Conservation (phyloP, 2,329 filamentous ascomycete genomes). For the Triangularia verruculosa region DNA sequence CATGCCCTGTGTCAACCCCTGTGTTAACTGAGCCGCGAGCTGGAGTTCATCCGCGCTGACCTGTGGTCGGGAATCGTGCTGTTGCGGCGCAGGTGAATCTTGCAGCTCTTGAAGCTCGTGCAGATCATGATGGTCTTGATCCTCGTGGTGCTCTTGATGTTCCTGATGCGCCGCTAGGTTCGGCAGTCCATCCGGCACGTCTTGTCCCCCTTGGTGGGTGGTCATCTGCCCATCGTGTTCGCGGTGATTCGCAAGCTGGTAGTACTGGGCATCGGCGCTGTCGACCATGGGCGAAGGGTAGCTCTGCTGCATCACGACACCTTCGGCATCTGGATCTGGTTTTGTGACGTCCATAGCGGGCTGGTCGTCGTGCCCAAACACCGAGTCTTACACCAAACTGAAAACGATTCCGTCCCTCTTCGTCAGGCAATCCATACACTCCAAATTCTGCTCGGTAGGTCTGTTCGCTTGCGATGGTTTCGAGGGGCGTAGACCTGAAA, state of each 20-base stretch:
- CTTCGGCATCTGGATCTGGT: conserved; percentile 36
- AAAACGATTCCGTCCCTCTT: background rate
- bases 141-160: conserved; percentile 21
- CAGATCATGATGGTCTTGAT: conserved; percentile 27
- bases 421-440: background rate
- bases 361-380: background rate
- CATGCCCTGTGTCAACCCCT: conserved; percentile 50
- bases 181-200: conserved; percentile 27
- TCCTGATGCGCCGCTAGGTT: conserved; percentile 16
- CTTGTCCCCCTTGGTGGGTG: conserved; percentile 27
- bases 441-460: background rate
- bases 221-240: conserved; percentile 21
- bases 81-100: conserved; percentile 40
- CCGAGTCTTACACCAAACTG: background rate
- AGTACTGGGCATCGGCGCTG: conserved; percentile 44
- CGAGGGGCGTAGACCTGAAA: background rate
- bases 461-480: background rate
- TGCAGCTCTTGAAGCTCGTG: conserved; percentile 29
- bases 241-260: conserved; percentile 36
- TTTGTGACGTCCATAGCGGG: conserved; percentile 31
- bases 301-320: conserved; percentile 36
- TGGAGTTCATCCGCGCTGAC: conserved; percentile 55
- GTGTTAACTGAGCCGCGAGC: conserved; percentile 56
- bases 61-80: conserved; percentile 41
- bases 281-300: conserved; percentile 49